Conservation (phyloP, 2,329 filamentous ascomycete genomes). For the Sporothrix dimorphospora region DNA sequence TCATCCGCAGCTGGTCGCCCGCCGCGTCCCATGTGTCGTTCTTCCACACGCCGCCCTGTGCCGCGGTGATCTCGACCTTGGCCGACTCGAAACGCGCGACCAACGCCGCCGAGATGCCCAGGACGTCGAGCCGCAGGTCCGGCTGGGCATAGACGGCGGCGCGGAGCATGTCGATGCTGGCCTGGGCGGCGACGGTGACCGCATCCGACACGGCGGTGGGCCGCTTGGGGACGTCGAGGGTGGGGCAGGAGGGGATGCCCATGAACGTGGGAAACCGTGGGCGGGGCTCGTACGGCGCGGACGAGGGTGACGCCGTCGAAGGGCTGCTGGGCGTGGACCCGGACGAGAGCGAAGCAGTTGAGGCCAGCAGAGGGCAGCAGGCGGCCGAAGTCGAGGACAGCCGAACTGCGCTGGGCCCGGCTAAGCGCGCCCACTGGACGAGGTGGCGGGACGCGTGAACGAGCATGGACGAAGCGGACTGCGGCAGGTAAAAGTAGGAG, state of each 20-base stretch:
- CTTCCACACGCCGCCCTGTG: slow-evolving; percentile 11
- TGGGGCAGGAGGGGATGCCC: not conserved
- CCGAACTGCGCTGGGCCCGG: slow-evolving; percentile 1
- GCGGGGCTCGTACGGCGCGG: not conserved
- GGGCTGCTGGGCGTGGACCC: not conserved
- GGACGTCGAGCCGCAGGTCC: not conserved
- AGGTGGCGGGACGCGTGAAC: not conserved
- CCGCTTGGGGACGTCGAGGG: slow-evolving; percentile 1
- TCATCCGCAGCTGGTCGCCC: slow-evolving; percentile 5
- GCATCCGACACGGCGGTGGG: not conserved
- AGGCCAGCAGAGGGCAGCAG: not conserved
- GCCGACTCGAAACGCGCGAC: not conserved
- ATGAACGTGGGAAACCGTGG: not conserved
- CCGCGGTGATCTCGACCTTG: slow-evolving; percentile 2
- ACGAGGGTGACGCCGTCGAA: not conserved
- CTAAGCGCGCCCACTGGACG: not conserved
- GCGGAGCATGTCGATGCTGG: slow-evolving; percentile 8
- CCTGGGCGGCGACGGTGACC: slow-evolving; percentile 2
- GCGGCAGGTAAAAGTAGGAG: slow-evolving; percentile 18
- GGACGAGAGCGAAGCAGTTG: not conserved
- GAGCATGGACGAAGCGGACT: not conserved
- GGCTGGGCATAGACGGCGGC: not conserved
- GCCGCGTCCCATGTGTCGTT: slow-evolving; percentile 19
- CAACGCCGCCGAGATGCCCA: not conserved
- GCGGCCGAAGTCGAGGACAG: not conserved